Evolutionary conservation across 495 filamentous ascomycete genomes (phyloP), one percentile per base, ranked within the genome.

Genomic region (Mycothermus thermophilus): DNA sequence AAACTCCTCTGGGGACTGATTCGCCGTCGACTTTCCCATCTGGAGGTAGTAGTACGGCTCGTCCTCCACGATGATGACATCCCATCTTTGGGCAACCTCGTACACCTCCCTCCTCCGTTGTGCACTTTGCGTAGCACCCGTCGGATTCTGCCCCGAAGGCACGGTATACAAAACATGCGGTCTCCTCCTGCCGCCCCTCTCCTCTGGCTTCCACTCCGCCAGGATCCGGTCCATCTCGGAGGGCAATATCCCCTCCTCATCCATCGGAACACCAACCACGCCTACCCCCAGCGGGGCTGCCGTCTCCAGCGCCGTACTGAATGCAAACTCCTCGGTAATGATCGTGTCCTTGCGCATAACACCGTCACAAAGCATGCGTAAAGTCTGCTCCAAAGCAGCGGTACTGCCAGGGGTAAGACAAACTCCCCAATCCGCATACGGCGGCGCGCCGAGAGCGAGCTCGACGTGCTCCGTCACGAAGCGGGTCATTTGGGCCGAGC

Each of bases 41-140:
- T 97, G 90, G 32, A 97, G 67, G 64, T 88, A 97, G 55, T 83
- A 80, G 60, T 94, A 94, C n/a, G 88, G 88, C 52, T 96, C 88
- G 53, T 96, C 88, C 59, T 96, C 88, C 41, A 96, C 49, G 54
- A 96, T 87, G 56, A 72, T 79, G 29, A 94, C 36, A 50, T 93
- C 83, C 52, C 93, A 81, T 58, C 82, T 80, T 52, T 77, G 74
- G 18, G 74, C 75, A 10, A 93, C 69, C 9, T 58, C 64, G 61
- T 94, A 94, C 21, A 94, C 66, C 18, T 69, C 78, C 30, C 63
- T 54, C 15, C 86, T 62, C 27, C 88, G 72, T 50, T 67, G 51
- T 30, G 50, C 52, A 4, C 73, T 63, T 55, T 84, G 80, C 11
- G 88, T 93, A 26, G 84, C 77, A 5, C 88, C 88, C 1, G 86